Conservation (phyloP, 129 eudicot genomes). For the Centrapalus pauciflorus region DNA sequence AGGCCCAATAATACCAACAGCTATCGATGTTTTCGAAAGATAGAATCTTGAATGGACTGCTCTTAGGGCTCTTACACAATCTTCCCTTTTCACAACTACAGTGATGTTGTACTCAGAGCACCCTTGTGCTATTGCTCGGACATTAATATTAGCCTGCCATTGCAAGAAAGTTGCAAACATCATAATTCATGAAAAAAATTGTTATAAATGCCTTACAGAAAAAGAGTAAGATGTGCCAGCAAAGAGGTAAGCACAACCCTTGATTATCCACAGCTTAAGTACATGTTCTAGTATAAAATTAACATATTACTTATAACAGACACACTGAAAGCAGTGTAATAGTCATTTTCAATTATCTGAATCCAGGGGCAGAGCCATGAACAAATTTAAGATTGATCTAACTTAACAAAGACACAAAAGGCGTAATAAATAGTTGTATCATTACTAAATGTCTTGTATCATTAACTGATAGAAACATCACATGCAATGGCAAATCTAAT, state of each 20-base stretch:
- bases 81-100: conserved; percentile 92
- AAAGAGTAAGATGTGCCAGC: background rate
- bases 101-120: conserved; percentile 94
- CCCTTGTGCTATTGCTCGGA: conserved; percentile 99
- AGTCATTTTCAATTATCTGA: background rate
- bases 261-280: background rate
- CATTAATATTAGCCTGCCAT: conserved; percentile 88
- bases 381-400: too few species aligned
- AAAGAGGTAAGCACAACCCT: background rate
- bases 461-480: too few species aligned
- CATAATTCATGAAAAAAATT: background rate
- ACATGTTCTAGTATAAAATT: background rate
- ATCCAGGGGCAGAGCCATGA: too few species aligned
- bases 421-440: too few species aligned
- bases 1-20: conserved; percentile 96
- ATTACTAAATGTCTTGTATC: too few species aligned
- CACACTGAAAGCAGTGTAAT: background rate
- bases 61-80: conserved; percentile 82
- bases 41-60: conserved; percentile 98
- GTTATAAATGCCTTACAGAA: background rate
- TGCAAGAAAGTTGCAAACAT: background rate
- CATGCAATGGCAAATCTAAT: too few species aligned
- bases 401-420: too few species aligned
- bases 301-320: background rate
- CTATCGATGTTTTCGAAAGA: conserved; percentile 86